Percentiles rank a stretch among this genome's conserved stretches.
Conservation (phyloP, 176 grass and related monocot genomes). For the Guadua angustifolia region DNA sequence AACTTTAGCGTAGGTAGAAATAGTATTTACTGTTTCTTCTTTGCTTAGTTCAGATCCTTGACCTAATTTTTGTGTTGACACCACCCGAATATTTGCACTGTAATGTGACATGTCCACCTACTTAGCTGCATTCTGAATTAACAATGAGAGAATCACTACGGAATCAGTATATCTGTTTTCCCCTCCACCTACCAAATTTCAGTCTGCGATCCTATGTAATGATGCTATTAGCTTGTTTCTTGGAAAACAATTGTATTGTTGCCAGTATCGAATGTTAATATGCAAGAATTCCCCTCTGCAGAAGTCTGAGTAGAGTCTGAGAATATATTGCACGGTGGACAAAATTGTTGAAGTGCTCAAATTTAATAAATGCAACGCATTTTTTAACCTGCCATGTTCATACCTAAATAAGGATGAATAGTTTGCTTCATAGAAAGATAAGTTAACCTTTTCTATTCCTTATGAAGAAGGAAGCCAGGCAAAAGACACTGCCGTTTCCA, state of each 20-base stretch:
- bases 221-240: slow-evolving; percentile 16
- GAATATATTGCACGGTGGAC: not conserved
- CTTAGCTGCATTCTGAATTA: slow-evolving; percentile 6
- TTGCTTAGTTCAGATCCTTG: not conserved
- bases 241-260: not conserved
- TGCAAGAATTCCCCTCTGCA: not conserved
- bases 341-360: not conserved
- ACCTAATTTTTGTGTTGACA: not conserved
- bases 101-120: not conserved
- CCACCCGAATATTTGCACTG: not conserved
- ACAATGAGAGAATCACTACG: not conserved
- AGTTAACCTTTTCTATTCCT: slow-evolving; percentile 23
- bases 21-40: not conserved
- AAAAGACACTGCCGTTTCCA: slow-evolving; percentile 47
- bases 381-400: slow-evolving; percentile 11
- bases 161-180: not conserved
- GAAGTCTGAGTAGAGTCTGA: too few relatives aligned
- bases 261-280: not conserved
- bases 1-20: slow-evolving; percentile 24
- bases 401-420: slow-evolving; percentile 25
- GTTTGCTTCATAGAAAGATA: slow-evolving; percentile 37
- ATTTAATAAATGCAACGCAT: not conserved
- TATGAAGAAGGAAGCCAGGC: slow-evolving; percentile 37
- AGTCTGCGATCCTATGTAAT: not conserved
- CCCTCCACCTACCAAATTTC: not conserved